Evolutionary conservation across 2,329 filamentous ascomycete genomes (phyloP), one percentile per base, ranked within the genome.

Genomic region (Daldinia sp.): DNA sequence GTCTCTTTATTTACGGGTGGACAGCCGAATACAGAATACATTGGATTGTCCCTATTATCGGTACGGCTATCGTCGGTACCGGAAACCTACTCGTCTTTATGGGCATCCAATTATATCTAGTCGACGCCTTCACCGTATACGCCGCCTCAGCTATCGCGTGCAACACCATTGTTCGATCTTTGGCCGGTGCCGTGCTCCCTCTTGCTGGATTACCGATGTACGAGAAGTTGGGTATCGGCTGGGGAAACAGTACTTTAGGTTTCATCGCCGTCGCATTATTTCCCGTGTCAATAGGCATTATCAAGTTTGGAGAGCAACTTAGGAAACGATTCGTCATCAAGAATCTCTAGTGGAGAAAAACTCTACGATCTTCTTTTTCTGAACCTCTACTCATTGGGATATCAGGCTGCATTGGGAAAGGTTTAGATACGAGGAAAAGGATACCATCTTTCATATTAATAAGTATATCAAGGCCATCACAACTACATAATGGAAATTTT

Each of bases 81-180:
- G 77, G 76, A 0, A 76, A 77, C 27, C 66, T 80, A 7, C 57
- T 76, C 3, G 72, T 78, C 1, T 80, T 79, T 53, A 83, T 87
- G 79, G 77, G 79, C 0, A 75, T 83, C n/a, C 81, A 84, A 55
- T 82, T 83, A 2, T 90, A 89, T 66, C 76, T 88, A 3, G 82
- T 88, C 11, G 86, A 89, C 57, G 80, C 82, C 10, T 78, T 76
- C 52, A 74, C 70, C 21, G 69, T 75, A 34, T 77, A 79, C 59
- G 77, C 78, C 0, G 77, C 78, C 3, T 77, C 74, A 11, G 77
- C 76, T 0, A 80, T 89, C 1, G 87, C 87, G 0, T 87, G 86
- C 0, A 86, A 80, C 57, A 86, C 85, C 0, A 80, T 88, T 0
- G 74, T 88, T 2, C 75, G 86, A 37, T 76, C 72, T 3, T 66